Evolutionary conservation across 257 asterid species (phyloP), one percentile per base, ranked within the genome.

Genomic region (Lithospermum erythrorhizon): DNA sequence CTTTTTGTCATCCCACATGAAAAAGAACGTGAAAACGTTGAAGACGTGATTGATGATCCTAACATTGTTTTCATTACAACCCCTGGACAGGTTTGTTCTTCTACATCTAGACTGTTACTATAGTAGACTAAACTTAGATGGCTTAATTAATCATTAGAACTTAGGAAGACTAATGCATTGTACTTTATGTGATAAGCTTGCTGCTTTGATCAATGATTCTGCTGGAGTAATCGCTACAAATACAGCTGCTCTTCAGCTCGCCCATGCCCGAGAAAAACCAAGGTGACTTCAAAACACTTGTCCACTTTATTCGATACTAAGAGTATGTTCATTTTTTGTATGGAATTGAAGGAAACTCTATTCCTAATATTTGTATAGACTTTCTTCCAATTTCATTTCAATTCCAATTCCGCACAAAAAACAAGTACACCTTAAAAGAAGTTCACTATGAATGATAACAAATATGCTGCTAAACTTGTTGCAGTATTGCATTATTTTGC

Each of bases 1-100:
- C 70, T 89, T 9, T 89, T 82, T 61, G 94, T 86, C 62, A 81
- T 86, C 74, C 97, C 97, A 57, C 97, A 86, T 49, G 95, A 89
- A 81, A 86, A 72, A 60, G 94, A 82, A 68, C 82, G 97, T 68
- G 94, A 79, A 68, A 72, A 79, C 47, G 85, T 86, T 4, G 87
- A 84, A 73, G 79, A 84, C 6, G 75, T 78, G 17, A 87, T 80
- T 45, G 90, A 79, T 7, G 89, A 79, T 75, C 83, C 95, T 67
- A 75, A 84, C 64, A 84, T 86, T 45, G 79, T 89, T 70, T 86
- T 89, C 82, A 84, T 89, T 41, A 89, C 95, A 65, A 86, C 95
- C 1, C 95, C 95, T 8, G 94, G 97, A 18, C 95, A 89, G 96
- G 95, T 88, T 63, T 29, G 69, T 21, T 32, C 57, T 22, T 27